A percentile compares a stretch with the other conserved stretches of the same genome.
Evolutionary conservation across 495 filamentous ascomycete species (phyloP).

Genomic region (Trichocladium antarcticum): DNA sequence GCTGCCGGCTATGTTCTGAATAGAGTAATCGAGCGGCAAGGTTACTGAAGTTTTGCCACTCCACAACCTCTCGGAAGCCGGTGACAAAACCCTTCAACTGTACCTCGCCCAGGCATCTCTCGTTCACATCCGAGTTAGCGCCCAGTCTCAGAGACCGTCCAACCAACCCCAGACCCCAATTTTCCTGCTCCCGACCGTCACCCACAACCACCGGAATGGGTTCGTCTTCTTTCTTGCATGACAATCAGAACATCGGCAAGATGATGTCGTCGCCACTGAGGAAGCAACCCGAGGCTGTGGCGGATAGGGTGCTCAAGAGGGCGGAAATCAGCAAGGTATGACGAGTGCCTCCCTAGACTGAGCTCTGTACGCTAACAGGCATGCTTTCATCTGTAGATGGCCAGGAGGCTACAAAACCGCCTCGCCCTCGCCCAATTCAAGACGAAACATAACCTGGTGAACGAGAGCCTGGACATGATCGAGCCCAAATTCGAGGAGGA

Average conservation of each 20-base stretch:
- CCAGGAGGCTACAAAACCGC: conserved; percentile 78
- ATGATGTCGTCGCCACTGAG: conserved; percentile 47
- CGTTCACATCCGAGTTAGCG: conserved; percentile 8
- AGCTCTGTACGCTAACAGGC: conserved; percentile 4
- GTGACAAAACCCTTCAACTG: background rate
- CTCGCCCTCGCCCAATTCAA: conserved; percentile 94
- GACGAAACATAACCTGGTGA: conserved; percentile 79
- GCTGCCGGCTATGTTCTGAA: background rate
- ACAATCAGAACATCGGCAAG: conserved; percentile 13
- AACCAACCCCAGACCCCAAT: conserved; percentile 21
- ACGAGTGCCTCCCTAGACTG: conserved; percentile 3
- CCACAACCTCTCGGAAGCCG: conserved; percentile 1
- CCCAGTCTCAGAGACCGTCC: conserved; percentile 16
- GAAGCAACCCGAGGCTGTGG: conserved; percentile 54
- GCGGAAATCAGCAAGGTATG: conserved; percentile 76
- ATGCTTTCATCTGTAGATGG: conserved; percentile 51
- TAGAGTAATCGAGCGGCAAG: background rate
- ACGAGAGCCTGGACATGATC: conserved; percentile 62
- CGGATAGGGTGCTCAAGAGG: conserved; percentile 57
- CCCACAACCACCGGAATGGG: conserved; percentile 15
- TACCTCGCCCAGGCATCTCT: background rate
- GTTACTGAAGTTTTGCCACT: background rate
- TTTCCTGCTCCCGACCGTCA: conserved; percentile 17
- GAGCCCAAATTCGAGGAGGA: conserved; percentile 65
- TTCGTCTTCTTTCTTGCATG: conserved; percentile 9